A percentile compares a stretch with the other conserved stretches of the same genome.
Conservation (phyloP, 805 yeast species). For the Candida ovalis region DNA sequence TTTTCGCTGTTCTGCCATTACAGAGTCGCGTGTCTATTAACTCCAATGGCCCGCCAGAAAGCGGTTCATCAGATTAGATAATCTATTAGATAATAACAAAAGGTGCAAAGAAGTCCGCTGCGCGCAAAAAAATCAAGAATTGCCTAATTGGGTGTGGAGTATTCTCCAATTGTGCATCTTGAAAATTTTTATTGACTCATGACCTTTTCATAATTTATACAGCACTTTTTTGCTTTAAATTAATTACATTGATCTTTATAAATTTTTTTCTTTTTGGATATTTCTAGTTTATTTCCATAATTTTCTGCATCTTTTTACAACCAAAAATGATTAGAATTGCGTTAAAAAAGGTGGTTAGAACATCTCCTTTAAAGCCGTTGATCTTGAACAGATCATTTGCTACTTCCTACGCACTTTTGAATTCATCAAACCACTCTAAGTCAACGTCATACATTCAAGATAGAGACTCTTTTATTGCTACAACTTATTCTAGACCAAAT, state of each 20-base stretch:
- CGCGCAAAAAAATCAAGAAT: slow-evolving; percentile 5
- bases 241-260: not conserved
- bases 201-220: not conserved
- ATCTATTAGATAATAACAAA: too few relatives aligned
- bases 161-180: not conserved
- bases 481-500: slow-evolving; percentile 78
- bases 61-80: not conserved
- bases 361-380: not conserved
- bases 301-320: not conserved
- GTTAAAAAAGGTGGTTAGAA: not conserved
- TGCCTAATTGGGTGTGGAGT: slow-evolving; percentile 3
- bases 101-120: not conserved
- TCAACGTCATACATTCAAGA: slow-evolving; percentile 39
- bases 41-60: too few relatives aligned
- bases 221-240: not conserved
- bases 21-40: not conserved
- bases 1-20: not conserved
- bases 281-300: not conserved
- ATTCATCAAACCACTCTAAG: slow-evolving; percentile 16
- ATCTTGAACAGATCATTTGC: not conserved
- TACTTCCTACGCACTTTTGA: slow-evolving; percentile 1
- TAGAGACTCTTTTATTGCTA: slow-evolving; percentile 55
- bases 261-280: not conserved
- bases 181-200: slow-evolving; percentile 5
- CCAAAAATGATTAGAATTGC: slow-evolving; percentile 3